phyloP scores from a whole-genome alignment of 2,329 filamentous ascomycete species.

The Aspergillus candidus region DNA sequence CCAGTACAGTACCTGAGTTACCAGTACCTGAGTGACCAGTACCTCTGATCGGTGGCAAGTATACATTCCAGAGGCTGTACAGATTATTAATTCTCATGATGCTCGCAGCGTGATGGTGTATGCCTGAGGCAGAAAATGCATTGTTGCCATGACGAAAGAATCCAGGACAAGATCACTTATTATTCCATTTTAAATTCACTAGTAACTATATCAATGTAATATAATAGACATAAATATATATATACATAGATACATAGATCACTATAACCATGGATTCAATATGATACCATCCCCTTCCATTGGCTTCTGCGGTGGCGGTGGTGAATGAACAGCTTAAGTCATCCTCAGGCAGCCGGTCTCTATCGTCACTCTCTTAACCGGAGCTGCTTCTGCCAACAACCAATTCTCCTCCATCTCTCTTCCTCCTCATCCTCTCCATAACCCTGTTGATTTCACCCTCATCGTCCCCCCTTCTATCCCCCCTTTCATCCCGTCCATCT shows the following conservation, averaged over 20 bases:
- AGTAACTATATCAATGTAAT: too few relatives aligned
- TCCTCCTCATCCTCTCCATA: constrained; percentile 6
- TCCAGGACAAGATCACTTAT: too few relatives aligned
- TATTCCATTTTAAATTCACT: too few relatives aligned
- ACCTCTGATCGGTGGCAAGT: too few relatives aligned
- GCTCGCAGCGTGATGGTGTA: too few relatives aligned
- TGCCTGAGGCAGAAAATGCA: too few relatives aligned
- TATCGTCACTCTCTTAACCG: constrained; percentile 37
- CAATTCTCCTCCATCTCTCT: constrained; percentile 21
- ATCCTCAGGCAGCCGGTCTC: constrained; percentile 15
- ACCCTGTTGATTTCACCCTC: constrained; percentile 3
- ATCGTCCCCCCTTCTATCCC: constrained; percentile 7
- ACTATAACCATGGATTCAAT: too few relatives aligned
- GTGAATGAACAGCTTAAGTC: constrained; percentile 24
- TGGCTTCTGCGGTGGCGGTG: constrained; percentile 23
- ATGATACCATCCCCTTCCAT: constrained; percentile 35
- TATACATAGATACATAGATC: background rate
- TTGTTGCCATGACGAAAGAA: too few relatives aligned
- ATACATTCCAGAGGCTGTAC: too few relatives aligned
- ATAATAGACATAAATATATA: background rate
- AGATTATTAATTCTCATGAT: too few relatives aligned
- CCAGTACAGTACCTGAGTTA: too few relatives aligned
- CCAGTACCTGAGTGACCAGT: too few relatives aligned
- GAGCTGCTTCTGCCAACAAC: constrained; percentile 25
- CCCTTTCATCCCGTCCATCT: constrained; percentile 9